phyloP scores from a whole-genome alignment of 352 stramenopile species.

The Phytophthora sansomeana region DNA sequence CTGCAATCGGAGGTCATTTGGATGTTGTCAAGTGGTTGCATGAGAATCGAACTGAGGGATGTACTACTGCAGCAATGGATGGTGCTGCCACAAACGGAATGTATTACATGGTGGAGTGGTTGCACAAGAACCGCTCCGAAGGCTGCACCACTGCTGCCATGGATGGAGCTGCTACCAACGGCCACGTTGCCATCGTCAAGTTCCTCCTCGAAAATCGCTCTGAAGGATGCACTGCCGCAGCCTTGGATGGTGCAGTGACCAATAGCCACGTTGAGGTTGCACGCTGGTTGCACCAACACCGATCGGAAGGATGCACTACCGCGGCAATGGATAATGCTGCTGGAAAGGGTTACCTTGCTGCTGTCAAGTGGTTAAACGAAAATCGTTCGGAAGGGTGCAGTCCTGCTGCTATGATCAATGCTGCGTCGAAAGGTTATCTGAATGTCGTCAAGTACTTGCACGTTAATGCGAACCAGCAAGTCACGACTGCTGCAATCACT shows the following conservation, averaged over 20 bases:
- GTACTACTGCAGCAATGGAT: constrained; percentile 19
- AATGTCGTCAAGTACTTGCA: constrained; percentile 36
- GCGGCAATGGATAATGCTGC: constrained; percentile 31
- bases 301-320: constrained; percentile 24
- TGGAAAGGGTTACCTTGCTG: background rate
- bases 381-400: constrained; percentile 27
- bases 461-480: constrained; percentile 6
- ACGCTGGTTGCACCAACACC: constrained; percentile 19
- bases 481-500: constrained; percentile 17
- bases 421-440: constrained; percentile 26
- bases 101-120: background rate
- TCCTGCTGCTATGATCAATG: constrained; percentile 19
- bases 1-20: background rate
- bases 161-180: constrained; percentile 19
- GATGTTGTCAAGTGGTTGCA: constrained; percentile 22
- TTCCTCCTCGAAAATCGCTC: constrained; percentile 25
- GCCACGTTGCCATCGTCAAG: background rate
- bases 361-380: constrained; percentile 27
- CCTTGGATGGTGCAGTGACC: constrained; percentile 22
- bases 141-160: constrained; percentile 26
- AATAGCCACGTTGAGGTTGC: constrained; percentile 13
- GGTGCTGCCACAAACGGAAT: background rate
- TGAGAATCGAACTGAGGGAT: constrained; percentile 10
- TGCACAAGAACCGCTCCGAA: constrained; percentile 7
- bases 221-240: constrained; percentile 22